Percentiles rank a stretch among this genome's conserved stretches.
Conservation (phyloP, 306 rosid genomes). For the Comarum palustre region DNA sequence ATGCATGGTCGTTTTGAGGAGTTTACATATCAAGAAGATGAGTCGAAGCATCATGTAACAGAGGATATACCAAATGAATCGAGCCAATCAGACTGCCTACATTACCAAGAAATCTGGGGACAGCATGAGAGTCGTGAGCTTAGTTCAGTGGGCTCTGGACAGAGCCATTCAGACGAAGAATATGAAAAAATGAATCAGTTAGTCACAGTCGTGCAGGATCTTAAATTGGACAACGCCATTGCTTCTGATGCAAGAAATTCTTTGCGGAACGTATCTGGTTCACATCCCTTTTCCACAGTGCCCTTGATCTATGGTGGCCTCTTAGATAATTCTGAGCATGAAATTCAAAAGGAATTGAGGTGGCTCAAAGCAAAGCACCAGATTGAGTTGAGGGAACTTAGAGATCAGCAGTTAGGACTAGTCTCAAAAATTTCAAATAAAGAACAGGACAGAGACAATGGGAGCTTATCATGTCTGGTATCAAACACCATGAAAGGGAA, state of each 20-base stretch:
- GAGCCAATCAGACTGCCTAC: constrained; percentile 35
- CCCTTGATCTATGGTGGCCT: constrained; percentile 33
- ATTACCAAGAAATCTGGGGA: constrained; percentile 50
- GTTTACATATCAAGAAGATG: constrained; percentile 60
- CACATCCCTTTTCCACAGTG: constrained; percentile 34
- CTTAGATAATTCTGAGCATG: constrained; percentile 39
- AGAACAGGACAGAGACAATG: constrained; percentile 32
- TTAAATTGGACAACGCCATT: constrained; percentile 29
- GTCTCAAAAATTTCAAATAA: constrained; percentile 34
- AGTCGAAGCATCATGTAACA: constrained; percentile 38
- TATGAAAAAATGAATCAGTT: constrained; percentile 43
- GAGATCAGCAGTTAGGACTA: constrained; percentile 44
- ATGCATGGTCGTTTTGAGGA: constrained; percentile 90
- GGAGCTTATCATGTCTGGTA: constrained; percentile 27
- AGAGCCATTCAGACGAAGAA: constrained; percentile 62
- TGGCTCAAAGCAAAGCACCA: constrained; percentile 74
- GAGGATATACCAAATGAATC: constrained; percentile 34
- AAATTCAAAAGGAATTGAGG: constrained; percentile 56
- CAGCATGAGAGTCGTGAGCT: constrained; percentile 60
- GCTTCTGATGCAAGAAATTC: constrained; percentile 27
- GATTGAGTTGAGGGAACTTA: constrained; percentile 50
- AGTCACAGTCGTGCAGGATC: constrained; percentile 21
- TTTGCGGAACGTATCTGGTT: constrained; percentile 36
- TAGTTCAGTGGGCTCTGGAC: constrained; percentile 62
- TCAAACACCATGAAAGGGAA: constrained; percentile 28